Evolutionary conservation across 345 rosid genomes (phyloP), one percentile per base, ranked within the genome.

Genomic region (Linum trigynum): DNA sequence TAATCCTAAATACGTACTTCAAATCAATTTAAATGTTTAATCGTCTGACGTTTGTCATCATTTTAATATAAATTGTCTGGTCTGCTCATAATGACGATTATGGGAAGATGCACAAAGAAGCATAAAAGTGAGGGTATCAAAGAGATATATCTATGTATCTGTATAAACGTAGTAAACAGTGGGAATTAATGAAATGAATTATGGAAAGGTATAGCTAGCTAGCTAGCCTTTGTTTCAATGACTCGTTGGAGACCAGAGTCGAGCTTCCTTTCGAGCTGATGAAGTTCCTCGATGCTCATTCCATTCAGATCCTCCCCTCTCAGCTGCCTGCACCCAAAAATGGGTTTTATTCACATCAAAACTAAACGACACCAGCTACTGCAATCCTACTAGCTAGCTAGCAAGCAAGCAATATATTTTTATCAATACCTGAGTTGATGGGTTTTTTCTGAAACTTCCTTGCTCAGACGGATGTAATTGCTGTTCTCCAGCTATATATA

Each of bases 291-390:
- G 0, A 70, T 8, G 65, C 1, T 66, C 67, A 78, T 42, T 9
- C 62, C 77, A 57, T 78, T 76, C 4, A 78, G 74, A 35, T 72
- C 78, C 65, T 78, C 76, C 41, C 81, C 81, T 38, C 59, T 78
- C 66, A 72, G 39, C 10, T 72, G 74, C 65, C 82, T 78, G 72
- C 40, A 23, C 38, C 9, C 1, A 10, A 36, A 5, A 38, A 55
- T 60, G 14, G 5, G 36, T 16, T 2, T 15, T 8, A 61, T 55
- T 58, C 38, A 3, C 2, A 65, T 1, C 55, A 17, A 3, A 39
- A 5, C 1, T 5, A 5, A 41, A 41, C 45, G 45, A 41, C 45
- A 41, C 45, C 1, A 41, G 1, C 45, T 8, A 8, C 9, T 41
- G 45, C 45, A 23, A 23, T 23, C 32, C 32, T 23, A 23, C 32